phyloP scores from a whole-genome alignment of 768 basidiomycete species.

The Tylopilus sp. region DNA sequence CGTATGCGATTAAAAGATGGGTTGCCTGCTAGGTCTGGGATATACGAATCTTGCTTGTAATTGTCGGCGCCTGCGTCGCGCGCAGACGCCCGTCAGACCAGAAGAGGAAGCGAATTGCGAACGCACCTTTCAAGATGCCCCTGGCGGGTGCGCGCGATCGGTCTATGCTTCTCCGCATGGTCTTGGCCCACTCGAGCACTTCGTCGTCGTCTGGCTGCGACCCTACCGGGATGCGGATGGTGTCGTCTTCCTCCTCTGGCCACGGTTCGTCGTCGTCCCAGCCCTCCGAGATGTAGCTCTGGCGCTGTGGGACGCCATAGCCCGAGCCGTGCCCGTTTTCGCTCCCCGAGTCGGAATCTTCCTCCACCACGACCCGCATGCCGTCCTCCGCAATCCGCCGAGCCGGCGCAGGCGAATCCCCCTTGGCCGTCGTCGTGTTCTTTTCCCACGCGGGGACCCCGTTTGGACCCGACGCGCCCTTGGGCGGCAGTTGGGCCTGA shows the following conservation, averaged over 20 bases:
- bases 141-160: conserved; percentile 60
- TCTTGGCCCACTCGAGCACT: conserved; percentile 75
- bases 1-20: conserved; percentile 53
- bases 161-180: conserved; percentile 71
- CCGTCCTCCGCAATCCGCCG: conserved; percentile 62
- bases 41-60: conserved; percentile 63
- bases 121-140: conserved; percentile 80
- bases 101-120: neutral
- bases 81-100: conserved; percentile 25
- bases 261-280: conserved; percentile 82
- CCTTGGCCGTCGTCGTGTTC: conserved; percentile 64
- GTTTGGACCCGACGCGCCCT: conserved; percentile 15
- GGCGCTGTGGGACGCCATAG: conserved; percentile 33
- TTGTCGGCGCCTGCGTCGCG: conserved; percentile 71
- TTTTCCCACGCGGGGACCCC: conserved; percentile 68
- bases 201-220: conserved; percentile 44
- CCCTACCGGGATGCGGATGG: conserved; percentile 47
- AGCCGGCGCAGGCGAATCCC: conserved; percentile 42
- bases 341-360: conserved; percentile 61
- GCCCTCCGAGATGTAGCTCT: conserved; percentile 52
- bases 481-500: conserved; percentile 24
- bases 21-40: conserved; percentile 38
- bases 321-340: conserved; percentile 45
- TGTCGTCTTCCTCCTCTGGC: conserved; percentile 70
- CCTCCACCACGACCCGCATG: conserved; percentile 60